phyloP scores from a whole-genome alignment of 2,329 filamentous ascomycete genomes.

The Colletotrichum lini region DNA sequence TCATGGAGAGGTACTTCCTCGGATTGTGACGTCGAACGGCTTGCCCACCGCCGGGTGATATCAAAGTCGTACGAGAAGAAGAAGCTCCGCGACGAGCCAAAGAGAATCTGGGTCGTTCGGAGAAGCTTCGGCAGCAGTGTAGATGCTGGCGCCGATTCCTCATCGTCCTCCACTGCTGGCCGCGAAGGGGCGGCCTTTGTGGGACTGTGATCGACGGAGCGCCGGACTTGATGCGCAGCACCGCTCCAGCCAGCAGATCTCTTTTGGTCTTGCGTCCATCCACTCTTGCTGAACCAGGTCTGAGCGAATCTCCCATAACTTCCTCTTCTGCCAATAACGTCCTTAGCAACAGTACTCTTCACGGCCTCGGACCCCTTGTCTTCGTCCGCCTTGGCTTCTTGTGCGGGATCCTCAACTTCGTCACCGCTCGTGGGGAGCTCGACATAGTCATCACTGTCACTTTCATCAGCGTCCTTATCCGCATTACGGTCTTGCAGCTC shows the following conservation, averaged over 20 bases:
- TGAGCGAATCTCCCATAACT: constrained; percentile 91
- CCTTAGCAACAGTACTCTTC: constrained; percentile 81
- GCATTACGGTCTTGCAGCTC: constrained; percentile 57
- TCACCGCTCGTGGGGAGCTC: constrained; percentile 54
- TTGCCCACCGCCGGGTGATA: constrained; percentile 78
- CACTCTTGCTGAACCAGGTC: constrained; percentile 90
- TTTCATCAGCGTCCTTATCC: constrained; percentile 58
- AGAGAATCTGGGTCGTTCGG: constrained; percentile 86
- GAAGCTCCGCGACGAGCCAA: constrained; percentile 86
- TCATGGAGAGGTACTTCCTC: constrained; percentile 76
- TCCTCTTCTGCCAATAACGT: constrained; percentile 87
- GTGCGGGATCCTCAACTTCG: constrained; percentile 60
- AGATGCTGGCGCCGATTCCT: constrained; percentile 48
- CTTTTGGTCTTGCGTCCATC: constrained; percentile 82
- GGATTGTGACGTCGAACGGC: constrained; percentile 56
- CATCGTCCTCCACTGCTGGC: constrained; percentile 59
- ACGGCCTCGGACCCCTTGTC: constrained; percentile 46
- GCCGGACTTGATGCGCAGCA: constrained; percentile 45
- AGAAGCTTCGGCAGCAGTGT: constrained; percentile 86
- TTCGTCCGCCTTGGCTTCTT: constrained; percentile 52
- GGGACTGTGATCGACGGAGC: constrained; percentile 38
- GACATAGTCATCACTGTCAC: constrained; percentile 64
- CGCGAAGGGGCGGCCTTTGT: constrained; percentile 44
- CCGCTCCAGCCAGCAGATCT: constrained; percentile 78
- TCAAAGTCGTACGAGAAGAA: constrained; percentile 97